Conservation (phyloP, 2,329 filamentous ascomycete genomes). For the Pestalotiopsis sp. region DNA sequence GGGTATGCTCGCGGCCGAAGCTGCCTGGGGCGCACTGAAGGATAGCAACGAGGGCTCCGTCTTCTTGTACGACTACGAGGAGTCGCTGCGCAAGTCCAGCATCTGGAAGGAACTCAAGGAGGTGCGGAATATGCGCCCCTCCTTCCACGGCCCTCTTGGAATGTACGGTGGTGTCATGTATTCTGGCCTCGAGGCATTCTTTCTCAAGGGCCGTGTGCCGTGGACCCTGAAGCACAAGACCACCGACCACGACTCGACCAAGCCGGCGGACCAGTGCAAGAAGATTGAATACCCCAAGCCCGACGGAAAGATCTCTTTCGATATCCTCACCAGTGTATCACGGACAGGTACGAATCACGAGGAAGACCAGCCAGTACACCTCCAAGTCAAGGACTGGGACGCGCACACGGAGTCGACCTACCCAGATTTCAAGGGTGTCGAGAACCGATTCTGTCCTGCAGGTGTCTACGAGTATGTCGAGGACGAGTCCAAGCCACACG, state of each 20-base stretch:
- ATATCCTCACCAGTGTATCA: constrained; percentile 93
- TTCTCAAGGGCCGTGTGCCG: constrained; percentile 82
- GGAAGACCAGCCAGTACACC: constrained; percentile 95
- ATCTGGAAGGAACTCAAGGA: constrained; percentile 96
- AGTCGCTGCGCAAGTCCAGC: constrained; percentile 78
- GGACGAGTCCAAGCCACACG: constrained; percentile 81
- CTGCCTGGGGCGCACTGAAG: constrained; percentile 76
- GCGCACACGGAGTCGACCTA: constrained; percentile 82
- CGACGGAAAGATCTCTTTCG: constrained; percentile 92
- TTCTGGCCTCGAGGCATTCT: constrained; percentile 87
- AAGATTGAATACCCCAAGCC: constrained; percentile 98
- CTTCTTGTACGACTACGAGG: constrained; percentile 94
- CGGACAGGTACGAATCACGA: constrained; percentile 98
- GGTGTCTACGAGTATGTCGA: constrained; percentile 98
- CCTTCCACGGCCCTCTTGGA: constrained; percentile 86
- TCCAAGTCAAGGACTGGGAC: constrained; percentile 96
- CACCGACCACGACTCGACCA: constrained; percentile 78
- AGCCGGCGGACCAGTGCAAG: constrained; percentile 73
- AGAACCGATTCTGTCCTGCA: constrained; percentile 96
- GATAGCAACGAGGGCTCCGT: constrained; percentile 66
- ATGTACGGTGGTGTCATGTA: constrained; percentile 90
- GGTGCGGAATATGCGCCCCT: constrained; percentile 96
- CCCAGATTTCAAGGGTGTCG: constrained; percentile 86
- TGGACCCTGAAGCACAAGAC: constrained; percentile 91
- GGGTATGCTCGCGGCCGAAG: constrained; percentile 94